These are phyloP conservation scores for Strobilomyces dryophilus DNA, from an alignment of 768 basidiomycete species.

Conservation along the genomic window DNA sequence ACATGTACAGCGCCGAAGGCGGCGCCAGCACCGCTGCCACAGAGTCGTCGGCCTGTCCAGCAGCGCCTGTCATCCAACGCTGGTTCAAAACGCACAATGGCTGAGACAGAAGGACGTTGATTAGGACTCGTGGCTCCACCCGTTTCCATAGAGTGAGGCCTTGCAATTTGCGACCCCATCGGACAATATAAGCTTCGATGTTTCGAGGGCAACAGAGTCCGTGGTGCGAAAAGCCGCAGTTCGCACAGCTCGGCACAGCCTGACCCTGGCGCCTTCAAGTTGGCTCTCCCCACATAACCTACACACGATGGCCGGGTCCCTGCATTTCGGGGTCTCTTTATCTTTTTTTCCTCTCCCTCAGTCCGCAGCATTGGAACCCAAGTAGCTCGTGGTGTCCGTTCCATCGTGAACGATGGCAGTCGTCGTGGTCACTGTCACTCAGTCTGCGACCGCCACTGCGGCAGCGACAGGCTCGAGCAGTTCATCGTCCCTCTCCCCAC, in stretches of 20 bases:
- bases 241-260: background rate
- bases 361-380: background rate
- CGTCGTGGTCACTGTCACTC: conserved; percentile 8
- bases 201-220: conserved; percentile 1
- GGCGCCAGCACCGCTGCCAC: background rate
- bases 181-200: background rate
- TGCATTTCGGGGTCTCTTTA: background rate
- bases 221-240: conserved; percentile 7
- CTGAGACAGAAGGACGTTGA: background rate
- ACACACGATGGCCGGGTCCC: background rate
- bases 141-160: background rate
- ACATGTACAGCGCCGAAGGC: conserved; percentile 42
- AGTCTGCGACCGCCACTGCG: background rate
- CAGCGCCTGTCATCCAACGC: conserved; percentile 44
- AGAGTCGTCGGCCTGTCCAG: conserved; percentile 62
- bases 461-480: background rate
- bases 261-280: background rate
- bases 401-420: conserved; percentile 9
- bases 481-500: conserved; percentile 7
- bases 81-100: conserved; percentile 45
- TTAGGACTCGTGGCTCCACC: no score
- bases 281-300: background rate
- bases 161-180: background rate
- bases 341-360: background rate
- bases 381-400: background rate